Conservation (phyloP, 352 stramenopile genomes). For the Phytophthora litchii region DNA sequence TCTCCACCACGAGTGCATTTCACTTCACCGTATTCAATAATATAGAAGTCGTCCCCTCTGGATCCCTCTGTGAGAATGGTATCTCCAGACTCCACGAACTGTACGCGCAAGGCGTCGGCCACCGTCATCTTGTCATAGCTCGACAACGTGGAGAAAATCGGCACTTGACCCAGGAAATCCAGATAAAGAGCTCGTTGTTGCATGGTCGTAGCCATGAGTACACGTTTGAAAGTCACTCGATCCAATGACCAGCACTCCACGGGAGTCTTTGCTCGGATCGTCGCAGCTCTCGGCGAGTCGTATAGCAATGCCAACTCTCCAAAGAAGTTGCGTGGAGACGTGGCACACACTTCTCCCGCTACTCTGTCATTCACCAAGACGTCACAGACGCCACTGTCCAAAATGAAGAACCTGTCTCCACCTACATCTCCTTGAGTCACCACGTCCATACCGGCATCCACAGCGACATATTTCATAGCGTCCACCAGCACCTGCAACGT, state of each 20-base stretch:
- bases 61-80: slow-evolving; percentile 60
- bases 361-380: slow-evolving; percentile 67
- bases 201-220: slow-evolving; percentile 75
- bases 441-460: slow-evolving; percentile 51
- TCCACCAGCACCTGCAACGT: slow-evolving; percentile 69
- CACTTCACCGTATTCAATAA: slow-evolving; percentile 76
- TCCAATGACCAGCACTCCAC: slow-evolving; percentile 91
- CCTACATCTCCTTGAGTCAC: slow-evolving; percentile 74
- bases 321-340: slow-evolving; percentile 81
- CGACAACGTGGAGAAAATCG: slow-evolving; percentile 80
- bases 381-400: slow-evolving; percentile 87
- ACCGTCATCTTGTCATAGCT: slow-evolving; percentile 78
- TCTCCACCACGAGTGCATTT: slow-evolving; percentile 61
- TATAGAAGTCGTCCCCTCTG: slow-evolving; percentile 81
- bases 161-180: slow-evolving; percentile 67
- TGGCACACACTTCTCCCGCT: slow-evolving; percentile 56
- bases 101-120: slow-evolving; percentile 65
- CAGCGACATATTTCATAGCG: slow-evolving; percentile 70
- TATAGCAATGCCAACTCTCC: slow-evolving; percentile 95
- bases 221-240: slow-evolving; percentile 72
- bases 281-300: slow-evolving; percentile 88
- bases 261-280: slow-evolving; percentile 63
- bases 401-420: slow-evolving; percentile 92
- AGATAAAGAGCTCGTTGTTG: slow-evolving; percentile 63
- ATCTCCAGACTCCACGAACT: slow-evolving; percentile 51